Conservation (phyloP, 192 early-diverging fungal genomes). For the Gigaspora rosea region DNA sequence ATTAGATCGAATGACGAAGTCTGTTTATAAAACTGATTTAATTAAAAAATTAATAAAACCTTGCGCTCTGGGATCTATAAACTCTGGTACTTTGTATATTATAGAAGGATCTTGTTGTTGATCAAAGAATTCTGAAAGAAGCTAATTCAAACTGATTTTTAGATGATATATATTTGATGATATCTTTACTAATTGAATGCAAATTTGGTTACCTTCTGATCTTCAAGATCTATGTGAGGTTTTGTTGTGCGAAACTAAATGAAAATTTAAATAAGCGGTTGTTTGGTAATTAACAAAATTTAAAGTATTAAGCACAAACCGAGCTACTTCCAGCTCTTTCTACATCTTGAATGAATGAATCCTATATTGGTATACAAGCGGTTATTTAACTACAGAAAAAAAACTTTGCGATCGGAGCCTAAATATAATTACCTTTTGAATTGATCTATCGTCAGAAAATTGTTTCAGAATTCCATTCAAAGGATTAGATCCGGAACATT, state of each 20-base stretch:
- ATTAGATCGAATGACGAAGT: not conserved
- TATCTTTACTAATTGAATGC: not conserved
- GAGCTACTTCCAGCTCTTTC: too few relatives aligned
- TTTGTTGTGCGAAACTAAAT: constrained; percentile 26
- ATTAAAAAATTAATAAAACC: not conserved
- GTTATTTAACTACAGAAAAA: not conserved
- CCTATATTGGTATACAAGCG: not conserved
- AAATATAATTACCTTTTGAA: constrained; percentile 64
- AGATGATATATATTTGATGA: not conserved
- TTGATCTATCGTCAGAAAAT: constrained; percentile 71
- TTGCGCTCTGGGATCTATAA: too few relatives aligned
- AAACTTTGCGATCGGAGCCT: not conserved
- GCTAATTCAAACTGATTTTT: not conserved
- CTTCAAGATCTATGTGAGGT: not conserved
- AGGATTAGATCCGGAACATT: constrained; percentile 73
- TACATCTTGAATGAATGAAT: too few relatives aligned
- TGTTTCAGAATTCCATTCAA: constrained; percentile 81
- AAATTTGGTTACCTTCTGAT: not conserved
- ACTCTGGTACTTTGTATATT: not conserved
- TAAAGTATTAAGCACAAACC: too few relatives aligned
- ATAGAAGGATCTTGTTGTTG: not conserved
- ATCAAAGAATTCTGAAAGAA: constrained; percentile 21
- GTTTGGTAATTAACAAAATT: not conserved
- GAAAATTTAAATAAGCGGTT: too few relatives aligned
- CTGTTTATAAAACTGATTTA: not conserved